Evolutionary conservation across 2,329 filamentous ascomycete genomes (phyloP), one percentile per base, ranked within the genome.

Genomic region (Samsoniella hepiali): DNA sequence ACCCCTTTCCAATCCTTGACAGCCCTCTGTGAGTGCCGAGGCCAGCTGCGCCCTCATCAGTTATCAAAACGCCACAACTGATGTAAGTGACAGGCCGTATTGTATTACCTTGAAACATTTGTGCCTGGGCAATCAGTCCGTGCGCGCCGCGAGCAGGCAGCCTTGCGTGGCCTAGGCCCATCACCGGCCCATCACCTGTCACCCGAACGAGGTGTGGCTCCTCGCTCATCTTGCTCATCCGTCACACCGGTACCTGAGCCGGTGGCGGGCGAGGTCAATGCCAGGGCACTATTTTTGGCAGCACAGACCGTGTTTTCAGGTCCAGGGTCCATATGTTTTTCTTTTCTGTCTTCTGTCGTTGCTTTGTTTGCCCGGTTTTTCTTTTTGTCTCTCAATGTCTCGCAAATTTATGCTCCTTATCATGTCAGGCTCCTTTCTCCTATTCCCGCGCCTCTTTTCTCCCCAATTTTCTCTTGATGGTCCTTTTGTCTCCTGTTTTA

Each of bases 111-210:
- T 59, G 32, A 59, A 49, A 59, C 57, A 59, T 50, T 31, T 59
- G 57, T 59, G 50, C 57, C 44, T 59, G 45, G 27, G 57, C 45
- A 50, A 50, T 59, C 57, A 59, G 57, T 59, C 57, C 57, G 57
- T 59, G 57, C 57, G 57, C 57, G 47, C 29, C 27, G 13, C 13
- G 8, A 17, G 56, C 31, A 49, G 45, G 31, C 56, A 58, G 57
- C 57, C 57, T 49, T 44, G 44, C 34, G 50, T 40, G 45, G 17
- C 22, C 22, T 22, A 22, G 57, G 44, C 22, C 34, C 40, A 36
- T 55, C 51, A 55, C 51, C 36, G 57, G 44, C 22, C 34, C 40
- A 36, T 55, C 51, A 55, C 51, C 36, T 55, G 53, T 59, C 44
- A 59, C 57, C 45, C 50, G 45, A 59, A 42, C 15, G 17, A 31